A percentile compares a stretch with the other conserved stretches of the same genome.
Evolutionary conservation across 192 early-diverging fungal species (phyloP).

Genomic region (Rhizoclosmatium sp.): DNA sequence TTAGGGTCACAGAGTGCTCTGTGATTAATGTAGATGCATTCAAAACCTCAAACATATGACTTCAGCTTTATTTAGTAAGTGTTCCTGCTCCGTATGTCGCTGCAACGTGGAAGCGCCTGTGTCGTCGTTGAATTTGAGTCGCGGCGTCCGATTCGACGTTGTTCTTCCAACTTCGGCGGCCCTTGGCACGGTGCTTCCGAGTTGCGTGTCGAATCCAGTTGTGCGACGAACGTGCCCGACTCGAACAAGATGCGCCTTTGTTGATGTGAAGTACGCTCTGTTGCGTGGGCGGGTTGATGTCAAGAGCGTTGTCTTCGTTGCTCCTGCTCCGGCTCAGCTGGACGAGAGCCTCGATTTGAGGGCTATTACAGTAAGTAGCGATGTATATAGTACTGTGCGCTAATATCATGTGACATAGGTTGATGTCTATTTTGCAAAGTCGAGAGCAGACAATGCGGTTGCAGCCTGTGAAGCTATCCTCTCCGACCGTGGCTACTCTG

Average conservation of each 20-base stretch:
- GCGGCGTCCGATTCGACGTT: background rate
- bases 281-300: background rate
- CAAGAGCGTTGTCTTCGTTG: conserved; percentile 12
- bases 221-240: conserved; percentile 11
- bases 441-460: background rate
- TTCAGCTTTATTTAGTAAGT: background rate
- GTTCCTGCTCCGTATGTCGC: conserved; percentile 15
- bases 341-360: background rate
- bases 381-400: background rate
- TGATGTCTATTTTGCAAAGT: background rate
- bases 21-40: too few species aligned
- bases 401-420: background rate
- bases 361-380: too few species aligned
- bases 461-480: background rate
- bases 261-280: conserved; percentile 25
- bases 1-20: too few species aligned
- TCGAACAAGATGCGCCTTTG: conserved; percentile 18
- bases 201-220: conserved; percentile 9
- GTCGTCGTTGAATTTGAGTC: background rate
- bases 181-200: background rate
- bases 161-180: background rate
- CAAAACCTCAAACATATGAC: too few species aligned
- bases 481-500: background rate
- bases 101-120: conserved; percentile 14
- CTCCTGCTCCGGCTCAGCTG: background rate